Evolutionary conservation across 2,329 filamentous ascomycete genomes (phyloP).

Genomic region (Cladosporium sp.): DNA sequence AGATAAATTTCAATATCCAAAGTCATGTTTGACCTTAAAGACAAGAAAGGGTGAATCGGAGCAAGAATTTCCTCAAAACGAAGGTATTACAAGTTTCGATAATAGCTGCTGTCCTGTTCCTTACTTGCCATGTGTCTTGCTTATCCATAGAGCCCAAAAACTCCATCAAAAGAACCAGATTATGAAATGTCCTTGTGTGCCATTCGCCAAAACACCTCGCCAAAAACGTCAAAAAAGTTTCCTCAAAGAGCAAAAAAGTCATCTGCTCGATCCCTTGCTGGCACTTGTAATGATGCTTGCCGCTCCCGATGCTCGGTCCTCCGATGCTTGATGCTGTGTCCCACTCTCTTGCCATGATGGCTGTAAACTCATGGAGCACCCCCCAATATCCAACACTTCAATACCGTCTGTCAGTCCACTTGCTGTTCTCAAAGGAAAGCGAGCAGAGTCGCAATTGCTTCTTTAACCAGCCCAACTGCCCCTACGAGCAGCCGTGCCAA

Average conservation of each 20-base stretch:
- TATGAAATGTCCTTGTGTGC: neutral
- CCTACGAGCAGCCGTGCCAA: slow-evolving; percentile 49
- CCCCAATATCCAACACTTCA: neutral
- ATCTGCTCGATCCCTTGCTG: neutral
- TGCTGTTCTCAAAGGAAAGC: neutral
- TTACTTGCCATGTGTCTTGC: neutral
- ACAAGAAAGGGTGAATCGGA: neutral
- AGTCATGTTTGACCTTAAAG: neutral
- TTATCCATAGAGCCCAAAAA: neutral
- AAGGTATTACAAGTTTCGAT: slow-evolving; percentile 1
- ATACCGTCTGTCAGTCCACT: neutral
- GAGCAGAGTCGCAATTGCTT: neutral
- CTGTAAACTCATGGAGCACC: neutral
- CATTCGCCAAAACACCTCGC: slow-evolving; percentile 12
- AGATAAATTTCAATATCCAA: neutral
- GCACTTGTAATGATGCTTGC: slow-evolving; percentile 4
- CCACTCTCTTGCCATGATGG: neutral
- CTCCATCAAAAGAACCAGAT: neutral
- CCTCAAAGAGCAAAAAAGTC: neutral
- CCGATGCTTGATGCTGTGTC: neutral
- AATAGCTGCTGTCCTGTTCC: neutral
- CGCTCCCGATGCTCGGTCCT: neutral
- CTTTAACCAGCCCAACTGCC: slow-evolving; percentile 47
- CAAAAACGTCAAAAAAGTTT: slow-evolving; percentile 1
- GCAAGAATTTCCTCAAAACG: neutral